Conservation (phyloP, 2,329 filamentous ascomycete genomes). For the Davidsoniella neocaledoniae region DNA sequence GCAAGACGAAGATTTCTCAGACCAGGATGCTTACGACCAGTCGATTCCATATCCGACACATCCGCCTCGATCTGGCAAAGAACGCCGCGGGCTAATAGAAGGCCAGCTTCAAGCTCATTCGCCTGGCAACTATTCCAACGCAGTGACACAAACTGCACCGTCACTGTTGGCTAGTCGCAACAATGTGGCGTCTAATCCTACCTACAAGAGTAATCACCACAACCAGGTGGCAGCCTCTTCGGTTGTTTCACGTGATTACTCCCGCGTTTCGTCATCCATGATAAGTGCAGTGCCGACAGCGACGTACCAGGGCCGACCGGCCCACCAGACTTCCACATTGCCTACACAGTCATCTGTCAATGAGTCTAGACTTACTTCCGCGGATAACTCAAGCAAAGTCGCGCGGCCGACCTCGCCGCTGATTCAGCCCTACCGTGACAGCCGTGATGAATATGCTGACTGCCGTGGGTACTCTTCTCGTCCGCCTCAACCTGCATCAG, state of each 20-base stretch:
- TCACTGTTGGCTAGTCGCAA: slow-evolving; percentile 7
- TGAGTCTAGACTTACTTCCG: background rate
- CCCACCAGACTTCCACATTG: slow-evolving; percentile 9
- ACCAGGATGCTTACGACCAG: slow-evolving; percentile 6
- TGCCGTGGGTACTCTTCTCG: background rate
- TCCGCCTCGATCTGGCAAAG: background rate
- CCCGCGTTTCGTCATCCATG: slow-evolving; percentile 4
- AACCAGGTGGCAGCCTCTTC: background rate
- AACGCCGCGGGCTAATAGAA: slow-evolving; percentile 1
- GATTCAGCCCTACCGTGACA: slow-evolving; percentile 3
- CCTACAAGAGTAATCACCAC: background rate
- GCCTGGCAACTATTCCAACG: slow-evolving; percentile 6
- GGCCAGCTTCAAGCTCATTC: slow-evolving; percentile 2
- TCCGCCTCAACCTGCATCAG: slow-evolving; percentile 1
- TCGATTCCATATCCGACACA: background rate
- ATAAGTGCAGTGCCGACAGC: background rate
- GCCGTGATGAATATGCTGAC: background rate
- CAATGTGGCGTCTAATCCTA: background rate
- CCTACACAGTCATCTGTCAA: slow-evolving; percentile 4
- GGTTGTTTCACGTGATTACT: background rate
- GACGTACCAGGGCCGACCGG: background rate
- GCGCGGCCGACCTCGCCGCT: slow-evolving; percentile 4
- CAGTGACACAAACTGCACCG: slow-evolving; percentile 8
- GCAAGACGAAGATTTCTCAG: slow-evolving; percentile 3
- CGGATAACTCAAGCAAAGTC: background rate